Base-by-base conservation (phyloP, 192 early-diverging fungal species). In the Backusella mclennaniae region DNA sequence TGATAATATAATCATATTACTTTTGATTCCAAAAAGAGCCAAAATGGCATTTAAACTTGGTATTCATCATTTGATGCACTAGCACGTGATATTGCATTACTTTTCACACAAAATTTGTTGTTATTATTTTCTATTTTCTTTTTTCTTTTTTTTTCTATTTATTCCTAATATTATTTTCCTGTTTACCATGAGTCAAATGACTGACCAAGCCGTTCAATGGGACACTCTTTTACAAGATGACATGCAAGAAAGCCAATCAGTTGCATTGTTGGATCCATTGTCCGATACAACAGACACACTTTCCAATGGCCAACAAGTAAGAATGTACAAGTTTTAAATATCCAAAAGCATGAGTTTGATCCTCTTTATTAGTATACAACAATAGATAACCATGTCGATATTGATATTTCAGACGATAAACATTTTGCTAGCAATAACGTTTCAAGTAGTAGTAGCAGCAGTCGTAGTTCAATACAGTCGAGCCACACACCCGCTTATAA, bases 381-480 rank as follows among this genome's bases (percentile, higher is more conserved):
- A 36, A 23, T 39, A 23, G 35, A 35, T 41, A 41, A 9, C 11
- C 68, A 72, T 59, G 52, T 67, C n/a, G 71, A 73, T 49, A 78
- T 78, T 73, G 77, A 72, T 53, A 73, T 73, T 29, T 73, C 77
- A 14, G 72, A 73, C 38, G 66, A 73, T 35, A 71, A 52, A 26
- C 38, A 56, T 3, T 39, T 38, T 69, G 35, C 6, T 3, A 38
- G 17, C 35, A 67, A 38, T 7, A 44, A 71, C 29, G 31, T 26
- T 33, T 31, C 35, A 26, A 71, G 41, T 5, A 42, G 59, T 21
- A 74, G 41, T 2, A 35, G 52, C 6, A 44, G 36, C 19, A 63
- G 23, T 35, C 7, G 29, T 33, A 29, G 4, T 17, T 46, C 21
- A 6, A n/a, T 26, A 17, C 35, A 19, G 11, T 17, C 36, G 21